Evolutionary conservation across 768 basidiomycete species (phyloP), one percentile per base, ranked within the genome.

Genomic region (Lactarius deliciosus): DNA sequence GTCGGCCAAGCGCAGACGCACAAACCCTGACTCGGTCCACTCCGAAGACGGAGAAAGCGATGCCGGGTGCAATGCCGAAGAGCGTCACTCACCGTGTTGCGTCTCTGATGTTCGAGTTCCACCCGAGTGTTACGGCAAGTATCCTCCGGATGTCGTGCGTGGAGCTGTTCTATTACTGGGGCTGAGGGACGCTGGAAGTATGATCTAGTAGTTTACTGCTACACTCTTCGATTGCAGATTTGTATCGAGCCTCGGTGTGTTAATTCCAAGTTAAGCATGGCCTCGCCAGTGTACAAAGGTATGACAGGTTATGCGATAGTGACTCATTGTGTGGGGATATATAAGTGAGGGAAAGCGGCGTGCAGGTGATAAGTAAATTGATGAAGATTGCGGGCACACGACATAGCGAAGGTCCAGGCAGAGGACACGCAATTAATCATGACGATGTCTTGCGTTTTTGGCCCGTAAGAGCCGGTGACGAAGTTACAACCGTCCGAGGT

Each of bases 381-480:
- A 57, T 69, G 66, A 60, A 69, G 69, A 68, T 69, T 58, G 56
- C 62, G 47, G 55, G 28, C 54, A 63, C 65, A 56, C 41, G 32
- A 55, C 57, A 63, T 58, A 55, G 53, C n/a, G 36, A 40, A 57
- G 38, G 41, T 41, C 41, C 30, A 22, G 16, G 32, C 13, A 62
- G 36, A 15, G 40, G 36, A 63, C 47, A 56, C 22, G 54, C 32
- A 55, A 57, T 43, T 47, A 15, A 40, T 53, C 64, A 64, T 47
- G 50, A 61, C 30, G 78, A 78, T 72, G 83, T 85, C 77, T 85
- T 86, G 67, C 86, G 79, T 73, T 87, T 87, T 75, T 80, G 83
- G 32, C 83, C 82, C 63, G 79, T 80, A 41, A 75, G 72, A 22
- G 75, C 53, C 25, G 74, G 68, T 25, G 79, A 61, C 11, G 75